phyloP scores from a whole-genome alignment of 2,329 filamentous ascomycete species.

The Nemania sp. region DNA sequence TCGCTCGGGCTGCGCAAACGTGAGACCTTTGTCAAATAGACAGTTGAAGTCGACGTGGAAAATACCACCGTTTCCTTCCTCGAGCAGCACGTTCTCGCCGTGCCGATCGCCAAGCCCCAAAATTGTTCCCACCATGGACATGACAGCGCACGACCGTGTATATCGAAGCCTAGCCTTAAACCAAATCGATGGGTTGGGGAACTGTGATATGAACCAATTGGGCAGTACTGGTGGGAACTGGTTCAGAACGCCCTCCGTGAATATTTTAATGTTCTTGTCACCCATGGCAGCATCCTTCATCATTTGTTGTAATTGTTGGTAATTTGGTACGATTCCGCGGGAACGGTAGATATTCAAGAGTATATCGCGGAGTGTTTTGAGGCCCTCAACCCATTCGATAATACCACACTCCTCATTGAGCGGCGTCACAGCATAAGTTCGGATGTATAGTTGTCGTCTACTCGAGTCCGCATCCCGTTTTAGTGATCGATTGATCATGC shows the following conservation, averaged over 20 bases:
- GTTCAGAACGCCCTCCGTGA: constrained; percentile 72
- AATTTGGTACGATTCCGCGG: constrained; percentile 77
- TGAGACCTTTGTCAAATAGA: constrained; percentile 96
- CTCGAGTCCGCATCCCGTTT: constrained; percentile 93
- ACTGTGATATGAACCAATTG: constrained; percentile 95
- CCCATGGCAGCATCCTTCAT: constrained; percentile 73
- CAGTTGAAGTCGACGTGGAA: constrained; percentile 99
- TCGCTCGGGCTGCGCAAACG: constrained; percentile 92
- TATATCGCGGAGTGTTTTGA: constrained; percentile 94
- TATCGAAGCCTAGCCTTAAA: constrained; percentile 89
- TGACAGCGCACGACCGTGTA: constrained; percentile 93
- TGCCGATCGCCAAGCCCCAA: constrained; percentile 94
- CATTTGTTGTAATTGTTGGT: constrained; percentile 71
- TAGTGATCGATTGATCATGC: constrained; percentile 94
- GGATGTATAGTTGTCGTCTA: constrained; percentile 91
- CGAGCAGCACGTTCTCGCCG: constrained; percentile 95
- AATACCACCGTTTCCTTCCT: constrained; percentile 91
- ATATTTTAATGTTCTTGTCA: constrained; percentile 74
- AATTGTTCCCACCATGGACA: constrained; percentile 99
- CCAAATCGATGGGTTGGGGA: constrained; percentile 92
- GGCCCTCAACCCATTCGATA: constrained; percentile 98
- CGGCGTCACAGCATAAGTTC: constrained; percentile 96
- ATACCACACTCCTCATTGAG: constrained; percentile 97
- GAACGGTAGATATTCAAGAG: constrained; percentile 82
- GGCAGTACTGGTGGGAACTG: constrained; percentile 87